Percentiles rank a stretch among this genome's conserved stretches.
phyloP scores from a whole-genome alignment of 2,329 filamentous ascomycete species.

The Phaeosphaeriaceae sp. region DNA sequence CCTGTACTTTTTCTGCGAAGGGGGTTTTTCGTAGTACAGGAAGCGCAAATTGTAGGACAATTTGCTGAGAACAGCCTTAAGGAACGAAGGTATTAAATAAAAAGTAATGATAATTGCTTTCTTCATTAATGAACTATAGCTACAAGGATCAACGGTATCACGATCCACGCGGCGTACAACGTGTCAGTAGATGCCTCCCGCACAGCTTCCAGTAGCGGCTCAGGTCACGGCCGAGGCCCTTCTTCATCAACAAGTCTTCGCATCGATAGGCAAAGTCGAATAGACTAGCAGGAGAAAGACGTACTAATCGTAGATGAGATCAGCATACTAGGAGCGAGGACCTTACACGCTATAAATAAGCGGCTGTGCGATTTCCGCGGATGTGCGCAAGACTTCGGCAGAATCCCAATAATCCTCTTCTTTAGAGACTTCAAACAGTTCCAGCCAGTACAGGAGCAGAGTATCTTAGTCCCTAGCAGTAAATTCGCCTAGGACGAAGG shows the following conservation, averaged over 20 bases:
- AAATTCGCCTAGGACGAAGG: background rate
- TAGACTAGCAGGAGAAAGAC: too few species aligned
- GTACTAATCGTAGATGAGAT: too few species aligned
- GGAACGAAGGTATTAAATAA: too few species aligned
- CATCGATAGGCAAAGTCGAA: too few species aligned
- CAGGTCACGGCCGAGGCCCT: background rate
- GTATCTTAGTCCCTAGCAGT: background rate
- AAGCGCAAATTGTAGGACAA: too few species aligned
- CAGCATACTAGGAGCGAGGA: too few species aligned
- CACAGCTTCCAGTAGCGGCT: background rate
- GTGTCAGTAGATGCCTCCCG: background rate
- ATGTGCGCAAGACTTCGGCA: background rate
- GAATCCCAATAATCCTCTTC: background rate
- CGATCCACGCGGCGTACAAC: slow-evolving; percentile 5
- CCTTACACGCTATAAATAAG: background rate
- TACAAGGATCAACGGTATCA: slow-evolving; percentile 4
- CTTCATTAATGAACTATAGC: too few species aligned
- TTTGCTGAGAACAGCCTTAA: too few species aligned
- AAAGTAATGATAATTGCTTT: too few species aligned
- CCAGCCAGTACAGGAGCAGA: background rate
- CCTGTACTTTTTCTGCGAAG: too few species aligned
- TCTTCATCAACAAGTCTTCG: too few species aligned
- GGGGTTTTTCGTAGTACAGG: too few species aligned
- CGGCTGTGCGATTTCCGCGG: background rate
- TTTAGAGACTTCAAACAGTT: background rate